Evolutionary conservation across 2,329 filamentous ascomycete genomes (phyloP), one percentile per base, ranked within the genome.

Genomic region (Nothophaeocryptopus gaeumannii): DNA sequence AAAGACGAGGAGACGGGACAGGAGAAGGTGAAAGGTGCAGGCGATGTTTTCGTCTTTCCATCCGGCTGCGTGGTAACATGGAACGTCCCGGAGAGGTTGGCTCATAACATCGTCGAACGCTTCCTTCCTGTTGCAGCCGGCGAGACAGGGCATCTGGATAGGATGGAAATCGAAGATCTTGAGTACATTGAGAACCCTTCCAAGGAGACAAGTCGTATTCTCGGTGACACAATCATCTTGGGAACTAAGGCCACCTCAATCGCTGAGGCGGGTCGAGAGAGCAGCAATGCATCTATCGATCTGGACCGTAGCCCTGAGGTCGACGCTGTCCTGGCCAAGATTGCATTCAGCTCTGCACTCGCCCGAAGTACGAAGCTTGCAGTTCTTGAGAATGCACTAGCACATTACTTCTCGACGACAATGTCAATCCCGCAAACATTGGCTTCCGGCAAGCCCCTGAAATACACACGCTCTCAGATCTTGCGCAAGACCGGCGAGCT

Each of bases 21-120:
- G 63, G 60, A 61, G 15, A 55, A 47, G 26, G 42, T 50, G 13
- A 56, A 59, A 41, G 65, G 59, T 5, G 54, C 55, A 5, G 91
- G 90, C 31, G 93, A 99, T 71, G 83, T 97, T 43, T 97, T 97
- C 66, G 85, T 99, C 49, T 99, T 99, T 59, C 90, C 92, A 8
- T 96, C 91, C 0, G 93, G 93, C 9, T 95, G 91, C 10, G 80
- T 97, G 7, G 93, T 97, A 5, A 86, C 89, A 16, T 99, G 93
- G 93, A 88, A 88, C 5, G 77, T 96, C 1, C 85, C 89, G 1
- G 81, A 89, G 53, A 82, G 86, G 50, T 81, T 89, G 13, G 85
- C 90, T 12, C 78, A 78, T 14, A 79, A 79, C 41, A 73, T 90
- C 16, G 84, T 87, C 5, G 87, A 87, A 8, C 81, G 80, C 49